Base-by-base conservation (phyloP, 2,329 filamentous ascomycete genomes). In the Trichocomaceae sp. region DNA sequence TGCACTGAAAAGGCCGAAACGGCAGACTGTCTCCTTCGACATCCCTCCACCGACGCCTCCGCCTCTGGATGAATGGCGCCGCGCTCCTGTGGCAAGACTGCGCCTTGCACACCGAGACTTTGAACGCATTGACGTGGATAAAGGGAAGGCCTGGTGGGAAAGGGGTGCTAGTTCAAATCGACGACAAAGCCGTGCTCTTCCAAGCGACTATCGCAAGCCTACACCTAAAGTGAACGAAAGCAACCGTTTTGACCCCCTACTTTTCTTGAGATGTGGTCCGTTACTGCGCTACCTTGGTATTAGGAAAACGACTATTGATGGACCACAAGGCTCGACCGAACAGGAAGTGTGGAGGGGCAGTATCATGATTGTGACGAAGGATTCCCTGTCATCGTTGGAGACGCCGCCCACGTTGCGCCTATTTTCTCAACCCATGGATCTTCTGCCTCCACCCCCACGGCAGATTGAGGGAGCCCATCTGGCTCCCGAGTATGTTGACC, bases 341-440 rank as follows among this genome's bases (percentile, higher is more conserved):
- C 81, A 83, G 50, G 89, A 96, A 63, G 84, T 92, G 19, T 99
- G 93, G 93, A 83, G 91, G 68, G 93, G 93, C 5, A 95, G 84
- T 57, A 80, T 97, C 55, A 90, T 99, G 89, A 96, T 99, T 63
- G 90, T 99, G 20, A 97, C 93, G 0, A 80, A 84, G 51, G 92
- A 99, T 65, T 80, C 83, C 1, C 82, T 86, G 41, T 97, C 92
- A 2, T 87, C 86, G 0, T 96, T 96, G 65, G 84, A 89, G 47
- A 81, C 81, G n/a, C 70, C 75, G 0, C 93, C 93, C 3, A 88
- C 81, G 0, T 75, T 99, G 60, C 82, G 91, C 44, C 72, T 99
- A 3, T 99, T 97, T 68, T 84, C 86, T 6, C 91, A 96, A 66
- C 87, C 90, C 1, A 86, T 92, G 69, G 87, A 91, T 58, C 75